Base-by-base conservation (phyloP, 805 yeast species). In the Saturnispora sekii region DNA sequence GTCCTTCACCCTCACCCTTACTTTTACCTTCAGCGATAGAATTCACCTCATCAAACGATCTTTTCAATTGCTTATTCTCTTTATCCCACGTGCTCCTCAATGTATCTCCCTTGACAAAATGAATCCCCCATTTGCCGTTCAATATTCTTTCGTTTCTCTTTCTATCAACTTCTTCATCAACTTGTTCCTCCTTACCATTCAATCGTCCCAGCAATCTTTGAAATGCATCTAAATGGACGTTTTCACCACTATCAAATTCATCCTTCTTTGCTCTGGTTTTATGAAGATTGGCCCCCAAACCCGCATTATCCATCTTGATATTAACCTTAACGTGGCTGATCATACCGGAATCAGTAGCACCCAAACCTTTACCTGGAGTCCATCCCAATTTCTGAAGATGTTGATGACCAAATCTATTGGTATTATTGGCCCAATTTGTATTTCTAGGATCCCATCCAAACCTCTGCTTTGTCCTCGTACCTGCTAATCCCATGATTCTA, bases 401-500 rank as follows among this genome's bases (percentile, higher is more conserved):
- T 56, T 82, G 77, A 60, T 84, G 96, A 0, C 98, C 98, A 57
- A 90, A 90, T 42, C 96, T 66, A 4, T 70, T 68, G 0, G 81
- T 78, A 55, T 86, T 85, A 58, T 87, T 87, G 21, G 96, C 82
- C 98, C 98, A 90, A 49, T 79, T 75, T 1, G 96, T 89, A 58
- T 90, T 90, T 58, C 97, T 70, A 14, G 98, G 98, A 65, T 90
- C 98, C 32, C 73, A 65, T 10, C 97, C 97, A 60, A 89, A 82
- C 57, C 93, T 74, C 56, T 84, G 95, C 57, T 84, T 87, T 10
- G 73, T 76, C 58, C 79, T 82, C 5, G 81, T 72, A 10, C 85
- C 97, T 37, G 90, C 90, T 57, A 84, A 73, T 42, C 94, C 93
- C 94, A 84, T 84, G 16, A 12, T 48, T 35, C 4, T 37, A 12